phyloP scores from a whole-genome alignment of 2,329 filamentous ascomycete species.

The Aspergillus sp. region DNA sequence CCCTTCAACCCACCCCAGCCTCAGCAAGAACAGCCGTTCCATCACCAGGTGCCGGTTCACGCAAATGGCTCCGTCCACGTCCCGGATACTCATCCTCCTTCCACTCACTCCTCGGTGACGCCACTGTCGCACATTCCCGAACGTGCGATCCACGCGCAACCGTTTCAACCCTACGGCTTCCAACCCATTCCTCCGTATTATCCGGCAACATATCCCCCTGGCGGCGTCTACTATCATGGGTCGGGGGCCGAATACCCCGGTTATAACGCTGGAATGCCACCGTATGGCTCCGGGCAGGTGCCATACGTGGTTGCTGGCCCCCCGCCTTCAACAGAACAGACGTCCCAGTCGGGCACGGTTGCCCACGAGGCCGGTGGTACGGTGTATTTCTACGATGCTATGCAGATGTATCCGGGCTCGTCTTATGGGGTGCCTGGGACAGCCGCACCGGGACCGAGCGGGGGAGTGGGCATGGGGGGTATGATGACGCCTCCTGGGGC shows the following conservation, averaged over 20 bases:
- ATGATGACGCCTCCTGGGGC: constrained; percentile 68
- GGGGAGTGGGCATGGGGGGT: constrained; percentile 68
- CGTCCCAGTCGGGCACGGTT: constrained; percentile 54
- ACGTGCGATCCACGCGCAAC: constrained; percentile 82
- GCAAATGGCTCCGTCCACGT: constrained; percentile 58
- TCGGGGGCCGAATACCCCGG: constrained; percentile 37
- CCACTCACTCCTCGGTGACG: constrained; percentile 63
- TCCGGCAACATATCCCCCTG: constrained; percentile 55
- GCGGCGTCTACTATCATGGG: constrained; percentile 68
- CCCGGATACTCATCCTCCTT: constrained; percentile 55
- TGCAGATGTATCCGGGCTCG: constrained; percentile 57
- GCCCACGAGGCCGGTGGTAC: constrained; percentile 93
- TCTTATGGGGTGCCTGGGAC: constrained; percentile 44
- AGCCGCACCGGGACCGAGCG: constrained; percentile 49
- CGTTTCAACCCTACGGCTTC: constrained; percentile 77
- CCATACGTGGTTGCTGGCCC: constrained; percentile 33
- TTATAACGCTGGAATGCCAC: constrained; percentile 50
- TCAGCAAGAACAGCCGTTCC: constrained; percentile 80
- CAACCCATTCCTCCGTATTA: constrained; percentile 58
- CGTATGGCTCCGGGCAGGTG: constrained; percentile 55
- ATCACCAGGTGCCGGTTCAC: constrained; percentile 85
- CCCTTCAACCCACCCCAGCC: constrained; percentile 59
- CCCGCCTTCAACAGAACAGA: constrained; percentile 31
- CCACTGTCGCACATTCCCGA: constrained; percentile 91
- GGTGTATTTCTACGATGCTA: constrained; percentile 88